These are phyloP conservation scores for Nicotiana noctiflora DNA, from an alignment of 257 asterid genomes.

Conservation along the genomic window DNA sequence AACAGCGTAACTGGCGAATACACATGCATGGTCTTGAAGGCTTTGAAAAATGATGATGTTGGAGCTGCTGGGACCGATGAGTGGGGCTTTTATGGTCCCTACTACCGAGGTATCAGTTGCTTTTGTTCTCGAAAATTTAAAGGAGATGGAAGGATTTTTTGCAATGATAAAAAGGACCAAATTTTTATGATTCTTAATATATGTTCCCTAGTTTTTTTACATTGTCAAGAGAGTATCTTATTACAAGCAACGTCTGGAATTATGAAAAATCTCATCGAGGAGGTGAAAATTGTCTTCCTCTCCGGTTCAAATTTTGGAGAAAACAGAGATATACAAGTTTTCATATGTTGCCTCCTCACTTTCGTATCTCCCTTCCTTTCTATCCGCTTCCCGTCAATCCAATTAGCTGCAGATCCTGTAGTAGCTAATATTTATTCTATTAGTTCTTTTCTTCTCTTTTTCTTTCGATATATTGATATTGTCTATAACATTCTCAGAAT, in stretches of 20 bases:
- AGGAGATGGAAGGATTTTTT: constrained; percentile 1
- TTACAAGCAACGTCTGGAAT: neutral
- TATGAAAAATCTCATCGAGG: neutral
- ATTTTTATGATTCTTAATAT: neutral
- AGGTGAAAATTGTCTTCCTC: neutral
- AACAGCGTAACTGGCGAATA: constrained; percentile 82
- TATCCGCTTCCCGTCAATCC: neutral
- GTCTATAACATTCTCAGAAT: constrained; percentile 34
- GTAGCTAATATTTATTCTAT: neutral
- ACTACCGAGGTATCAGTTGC: constrained; percentile 45
- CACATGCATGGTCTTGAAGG: constrained; percentile 82
- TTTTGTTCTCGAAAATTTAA: neutral
- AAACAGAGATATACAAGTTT: neutral
- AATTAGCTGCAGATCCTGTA: neutral
- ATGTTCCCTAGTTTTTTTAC: neutral
- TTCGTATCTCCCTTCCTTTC: neutral
- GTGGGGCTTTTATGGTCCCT: constrained; percentile 68
- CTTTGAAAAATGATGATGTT: constrained; percentile 68
- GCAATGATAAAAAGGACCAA: neutral
- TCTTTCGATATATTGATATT: neutral
- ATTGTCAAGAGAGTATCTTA: neutral
- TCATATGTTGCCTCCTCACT: neutral
- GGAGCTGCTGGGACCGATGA: constrained; percentile 50
- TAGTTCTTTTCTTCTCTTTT: neutral
- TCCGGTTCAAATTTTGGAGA: neutral